These are phyloP conservation scores for Elongisporangium undulatum DNA, from an alignment of 352 stramenopile species.

Conservation along the genomic window DNA sequence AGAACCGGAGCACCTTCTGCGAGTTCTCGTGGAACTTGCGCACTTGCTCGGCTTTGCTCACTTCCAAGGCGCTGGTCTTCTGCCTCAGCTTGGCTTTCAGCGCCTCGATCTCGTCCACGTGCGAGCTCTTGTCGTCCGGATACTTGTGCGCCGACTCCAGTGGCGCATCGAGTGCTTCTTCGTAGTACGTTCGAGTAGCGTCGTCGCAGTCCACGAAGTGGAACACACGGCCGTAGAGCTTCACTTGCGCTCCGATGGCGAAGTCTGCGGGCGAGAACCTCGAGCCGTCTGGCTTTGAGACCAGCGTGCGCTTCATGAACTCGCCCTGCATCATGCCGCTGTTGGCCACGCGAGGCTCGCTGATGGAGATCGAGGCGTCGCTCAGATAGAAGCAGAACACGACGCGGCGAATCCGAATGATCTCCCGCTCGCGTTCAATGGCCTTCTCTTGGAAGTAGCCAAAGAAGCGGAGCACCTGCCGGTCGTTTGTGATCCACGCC, in stretches of 20 bases:
- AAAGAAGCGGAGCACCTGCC: constrained; percentile 89
- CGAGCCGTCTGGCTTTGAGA: constrained; percentile 26
- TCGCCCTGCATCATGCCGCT: constrained; percentile 86
- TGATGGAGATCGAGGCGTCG: constrained; percentile 83
- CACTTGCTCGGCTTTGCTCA: constrained; percentile 37
- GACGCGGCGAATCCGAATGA: constrained; percentile 44
- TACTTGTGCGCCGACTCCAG: constrained; percentile 49
- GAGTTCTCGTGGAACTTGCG: constrained; percentile 78
- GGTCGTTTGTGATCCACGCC: constrained; percentile 64
- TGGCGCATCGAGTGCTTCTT: constrained; percentile 31
- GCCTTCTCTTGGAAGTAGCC: constrained; percentile 83
- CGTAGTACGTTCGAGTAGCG: constrained; percentile 81
- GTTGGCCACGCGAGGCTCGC: constrained; percentile 83
- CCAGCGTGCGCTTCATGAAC: constrained; percentile 76
- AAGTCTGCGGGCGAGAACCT: constrained; percentile 74
- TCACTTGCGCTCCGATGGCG: constrained; percentile 61
- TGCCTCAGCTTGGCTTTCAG: constrained; percentile 35
- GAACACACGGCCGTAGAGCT: constrained; percentile 78
- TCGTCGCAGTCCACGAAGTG: constrained; percentile 88
- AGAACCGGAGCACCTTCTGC: constrained; percentile 90
- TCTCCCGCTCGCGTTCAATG: constrained; percentile 21
- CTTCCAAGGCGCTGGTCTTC: constrained; percentile 18
- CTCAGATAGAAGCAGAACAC: constrained; percentile 82
- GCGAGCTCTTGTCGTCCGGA: constrained; percentile 64
- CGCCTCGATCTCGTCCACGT: constrained; percentile 45